Conservation (phyloP, 2,329 filamentous ascomycete species). For the Colletotrichum eleusines region DNA sequence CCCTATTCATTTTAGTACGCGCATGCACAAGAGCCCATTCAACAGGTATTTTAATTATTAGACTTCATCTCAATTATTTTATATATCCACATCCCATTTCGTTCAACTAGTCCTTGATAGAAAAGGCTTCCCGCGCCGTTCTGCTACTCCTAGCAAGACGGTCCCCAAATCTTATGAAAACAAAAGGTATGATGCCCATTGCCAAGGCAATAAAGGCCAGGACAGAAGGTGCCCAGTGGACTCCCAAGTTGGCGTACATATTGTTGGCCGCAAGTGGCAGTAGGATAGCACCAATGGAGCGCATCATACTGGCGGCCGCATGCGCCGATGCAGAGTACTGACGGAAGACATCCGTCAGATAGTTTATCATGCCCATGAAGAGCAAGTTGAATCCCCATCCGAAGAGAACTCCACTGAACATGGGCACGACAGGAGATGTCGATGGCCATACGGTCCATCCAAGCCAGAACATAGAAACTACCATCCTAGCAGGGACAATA, state of each 20-base stretch:
- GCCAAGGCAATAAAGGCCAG: constrained; percentile 48
- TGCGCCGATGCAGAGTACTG: constrained; percentile 52
- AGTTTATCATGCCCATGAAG: constrained; percentile 53
- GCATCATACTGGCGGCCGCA: constrained; percentile 50
- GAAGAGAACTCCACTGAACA: constrained; percentile 58
- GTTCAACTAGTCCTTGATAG: neutral
- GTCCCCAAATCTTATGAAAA: constrained; percentile 50
- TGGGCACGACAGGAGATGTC: constrained; percentile 52
- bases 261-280: constrained; percentile 50
- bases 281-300: constrained; percentile 50
- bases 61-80: neutral
- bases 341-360: constrained; percentile 51
- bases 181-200: constrained; percentile 51
- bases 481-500: constrained; percentile 53
- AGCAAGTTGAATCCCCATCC: constrained; percentile 51
- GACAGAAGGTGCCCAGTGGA: constrained; percentile 53
- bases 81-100: neutral
- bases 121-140: constrained; percentile 29
- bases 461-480: constrained; percentile 70
- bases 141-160: constrained; percentile 47
- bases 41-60: neutral
- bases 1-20: no score
- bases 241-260: constrained; percentile 50
- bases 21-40: no score
- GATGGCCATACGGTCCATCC: constrained; percentile 66